Evolutionary conservation across 495 filamentous ascomycete genomes (phyloP).

Genomic region (Penicillium silybi): DNA sequence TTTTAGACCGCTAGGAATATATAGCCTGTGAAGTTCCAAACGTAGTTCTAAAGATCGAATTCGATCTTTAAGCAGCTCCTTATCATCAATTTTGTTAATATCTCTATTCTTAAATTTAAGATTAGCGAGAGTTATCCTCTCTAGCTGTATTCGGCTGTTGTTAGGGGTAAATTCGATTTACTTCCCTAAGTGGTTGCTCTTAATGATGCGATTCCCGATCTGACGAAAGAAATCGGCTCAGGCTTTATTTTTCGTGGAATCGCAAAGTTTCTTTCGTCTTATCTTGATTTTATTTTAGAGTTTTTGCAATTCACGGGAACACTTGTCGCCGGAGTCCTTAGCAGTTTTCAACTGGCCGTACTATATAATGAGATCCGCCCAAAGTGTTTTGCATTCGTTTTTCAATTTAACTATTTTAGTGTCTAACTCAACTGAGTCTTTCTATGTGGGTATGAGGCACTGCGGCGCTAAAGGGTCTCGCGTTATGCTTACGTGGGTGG

Average conservation of each 20-base stretch:
- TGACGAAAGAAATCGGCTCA: slow-evolving; percentile 11
- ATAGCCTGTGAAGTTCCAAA: slow-evolving; percentile 15
- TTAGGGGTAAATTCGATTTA: slow-evolving; percentile 13
- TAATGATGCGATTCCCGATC: slow-evolving; percentile 20
- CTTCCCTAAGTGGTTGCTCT: slow-evolving; percentile 12
- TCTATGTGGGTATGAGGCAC: slow-evolving; percentile 2
- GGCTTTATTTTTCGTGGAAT: slow-evolving; percentile 1
- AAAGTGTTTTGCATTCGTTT: background rate
- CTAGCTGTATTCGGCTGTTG: slow-evolving; percentile 8
- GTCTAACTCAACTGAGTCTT: slow-evolving; percentile 10
- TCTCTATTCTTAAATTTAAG: slow-evolving; percentile 26
- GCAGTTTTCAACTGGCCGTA: slow-evolving; percentile 8
- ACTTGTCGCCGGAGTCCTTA: slow-evolving; percentile 8
- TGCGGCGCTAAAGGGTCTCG: slow-evolving; percentile 18
- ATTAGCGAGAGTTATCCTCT: slow-evolving; percentile 15
- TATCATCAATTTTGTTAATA: slow-evolving; percentile 12
- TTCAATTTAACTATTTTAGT: slow-evolving; percentile 6
- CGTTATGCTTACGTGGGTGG: slow-evolving; percentile 11
- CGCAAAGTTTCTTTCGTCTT: slow-evolving; percentile 10
- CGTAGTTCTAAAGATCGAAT: slow-evolving; percentile 20
- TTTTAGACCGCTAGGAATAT: too few relatives aligned
- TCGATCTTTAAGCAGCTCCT: slow-evolving; percentile 18
- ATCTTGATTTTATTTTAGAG: slow-evolving; percentile 7
- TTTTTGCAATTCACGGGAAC: slow-evolving; percentile 10
- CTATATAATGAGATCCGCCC: slow-evolving; percentile 10